Conservation (phyloP, 768 basidiomycete species). For the Xerocomus spinulosus region DNA sequence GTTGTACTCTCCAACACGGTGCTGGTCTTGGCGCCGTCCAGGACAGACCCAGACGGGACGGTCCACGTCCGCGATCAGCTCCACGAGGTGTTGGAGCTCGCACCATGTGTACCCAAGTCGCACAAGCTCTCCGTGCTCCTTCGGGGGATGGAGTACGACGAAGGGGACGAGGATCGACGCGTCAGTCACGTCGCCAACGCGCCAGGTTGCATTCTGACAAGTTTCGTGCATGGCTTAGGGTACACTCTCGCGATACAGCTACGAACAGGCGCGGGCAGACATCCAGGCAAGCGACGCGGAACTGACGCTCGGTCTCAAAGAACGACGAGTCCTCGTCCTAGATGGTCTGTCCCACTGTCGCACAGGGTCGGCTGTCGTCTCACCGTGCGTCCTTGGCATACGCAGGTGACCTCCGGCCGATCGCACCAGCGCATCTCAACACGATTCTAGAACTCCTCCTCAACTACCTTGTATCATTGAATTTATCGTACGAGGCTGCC, state of each 20-base stretch:
- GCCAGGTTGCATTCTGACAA: not conserved
- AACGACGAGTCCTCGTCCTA: conserved; percentile 68
- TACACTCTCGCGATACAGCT: conserved; percentile 42
- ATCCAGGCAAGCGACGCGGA: conserved; percentile 85
- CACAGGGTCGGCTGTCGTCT: not conserved
- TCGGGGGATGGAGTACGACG: conserved; percentile 66
- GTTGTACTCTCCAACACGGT: conserved; percentile 88
- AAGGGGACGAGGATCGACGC: conserved; percentile 44
- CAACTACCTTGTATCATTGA: conserved; percentile 63
- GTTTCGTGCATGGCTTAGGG: conserved; percentile 23
- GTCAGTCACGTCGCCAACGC: conserved; percentile 16
- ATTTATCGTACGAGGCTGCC: conserved; percentile 47
- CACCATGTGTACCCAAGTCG: conserved; percentile 71
- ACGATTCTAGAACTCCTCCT: conserved; percentile 73
- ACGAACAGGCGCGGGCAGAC: conserved; percentile 54
- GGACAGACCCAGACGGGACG: conserved; percentile 33
- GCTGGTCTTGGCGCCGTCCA: conserved; percentile 59
- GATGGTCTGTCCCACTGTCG: conserved; percentile 61
- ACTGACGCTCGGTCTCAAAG: conserved; percentile 56
- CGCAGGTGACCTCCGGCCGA: conserved; percentile 67
- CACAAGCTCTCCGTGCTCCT: conserved; percentile 61
- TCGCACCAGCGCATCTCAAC: conserved; percentile 61
- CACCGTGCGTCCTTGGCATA: not conserved
- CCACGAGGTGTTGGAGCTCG: conserved; percentile 79
- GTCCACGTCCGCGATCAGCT: conserved; percentile 76